Evolutionary conservation across 257 asterid species (phyloP), one percentile per base, ranked within the genome.

Genomic region (Petunia axillaris): DNA sequence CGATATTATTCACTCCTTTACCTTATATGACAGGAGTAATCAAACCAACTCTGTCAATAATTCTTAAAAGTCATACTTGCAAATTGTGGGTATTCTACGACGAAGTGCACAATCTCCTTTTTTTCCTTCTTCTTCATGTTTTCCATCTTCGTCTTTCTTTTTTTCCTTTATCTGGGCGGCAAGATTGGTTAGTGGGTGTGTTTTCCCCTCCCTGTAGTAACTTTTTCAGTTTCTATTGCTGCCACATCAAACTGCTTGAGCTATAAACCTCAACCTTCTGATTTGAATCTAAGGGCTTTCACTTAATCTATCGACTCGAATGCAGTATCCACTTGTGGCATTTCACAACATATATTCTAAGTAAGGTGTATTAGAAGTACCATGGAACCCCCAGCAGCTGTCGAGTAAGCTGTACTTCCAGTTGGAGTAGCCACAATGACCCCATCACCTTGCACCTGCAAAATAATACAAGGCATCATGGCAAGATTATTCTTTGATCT

Each of bases 371-470:
- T 73, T 62, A 6, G 44, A 73, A 11, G 46, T 73, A 95, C 99
- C 99, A 96, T 90, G 80, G 99, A 96, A 84, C 99, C 98, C 66
- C 99, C 99, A 40, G 99, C 99, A 57, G 99, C 97, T 50, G 99
- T 94, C 78, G 98, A 94, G 88, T 96, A 96, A 83, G 99, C 99
- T 59, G 99, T 96, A 84, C 99, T 96, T 85, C 99, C 99, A 52
- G 98, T 96, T 62, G 99, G 99, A 50, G 99, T 96, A 75, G 99
- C 99, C 65, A 96, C 95, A 83, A 96, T 96, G 81, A 96, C 99
- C 83, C 99, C 99, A 84, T 96, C 99, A 82, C 98, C 99, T 92
- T 96, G 98, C 79, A 96, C 99, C 99, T 96, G 77, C 60, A 71
- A 81, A 63, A 78, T 8, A 78, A 78, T 44, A 60, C 3, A 50